A percentile compares a stretch with the other conserved stretches of the same genome.
Conservation (phyloP, 345 rosid genomes). For the Diplotaxis tenuifolia region DNA sequence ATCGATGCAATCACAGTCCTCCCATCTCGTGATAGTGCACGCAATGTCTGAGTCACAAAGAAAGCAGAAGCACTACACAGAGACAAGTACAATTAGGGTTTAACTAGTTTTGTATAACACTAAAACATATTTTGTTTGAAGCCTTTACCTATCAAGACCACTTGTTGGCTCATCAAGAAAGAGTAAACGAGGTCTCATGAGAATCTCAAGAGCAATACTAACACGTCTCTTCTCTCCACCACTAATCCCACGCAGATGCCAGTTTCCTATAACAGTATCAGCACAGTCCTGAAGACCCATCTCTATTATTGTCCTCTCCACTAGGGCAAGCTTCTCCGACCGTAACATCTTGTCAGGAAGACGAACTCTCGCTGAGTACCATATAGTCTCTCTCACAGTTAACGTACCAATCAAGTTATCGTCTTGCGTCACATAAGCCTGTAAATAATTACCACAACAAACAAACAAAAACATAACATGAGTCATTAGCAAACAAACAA, state of each 20-base stretch:
- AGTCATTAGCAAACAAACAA: neutral
- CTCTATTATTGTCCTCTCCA: conserved; percentile 83
- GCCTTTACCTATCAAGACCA: conserved; percentile 86
- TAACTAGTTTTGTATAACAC: too few relatives aligned
- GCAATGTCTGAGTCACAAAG: conserved; percentile 88
- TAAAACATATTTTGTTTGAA: neutral
- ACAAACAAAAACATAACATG: neutral
- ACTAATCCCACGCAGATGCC: conserved; percentile 93
- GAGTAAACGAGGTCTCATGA: conserved; percentile 89
- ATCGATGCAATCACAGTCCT: conserved; percentile 93
- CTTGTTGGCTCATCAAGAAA: conserved; percentile 97
- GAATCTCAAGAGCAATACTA: conserved; percentile 91
- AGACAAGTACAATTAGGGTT: neutral
- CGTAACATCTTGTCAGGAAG: conserved; percentile 85
- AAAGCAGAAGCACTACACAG: conserved; percentile 88
- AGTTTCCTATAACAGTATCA: conserved; percentile 86
- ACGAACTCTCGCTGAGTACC: conserved; percentile 81
- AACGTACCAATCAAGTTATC: conserved; percentile 91
- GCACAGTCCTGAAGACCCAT: conserved; percentile 99
- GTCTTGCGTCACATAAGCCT: conserved; percentile 99
- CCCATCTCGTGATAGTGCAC: conserved; percentile 83
- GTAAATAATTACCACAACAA: neutral
- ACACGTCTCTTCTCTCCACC: conserved; percentile 94
- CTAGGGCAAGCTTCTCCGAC: conserved; percentile 74
- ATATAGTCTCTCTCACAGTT: conserved; percentile 90